Evolutionary conservation across 1,139 yeast genomes (phyloP).

Genomic region (Kurtzmaniella quercitrusa): DNA sequence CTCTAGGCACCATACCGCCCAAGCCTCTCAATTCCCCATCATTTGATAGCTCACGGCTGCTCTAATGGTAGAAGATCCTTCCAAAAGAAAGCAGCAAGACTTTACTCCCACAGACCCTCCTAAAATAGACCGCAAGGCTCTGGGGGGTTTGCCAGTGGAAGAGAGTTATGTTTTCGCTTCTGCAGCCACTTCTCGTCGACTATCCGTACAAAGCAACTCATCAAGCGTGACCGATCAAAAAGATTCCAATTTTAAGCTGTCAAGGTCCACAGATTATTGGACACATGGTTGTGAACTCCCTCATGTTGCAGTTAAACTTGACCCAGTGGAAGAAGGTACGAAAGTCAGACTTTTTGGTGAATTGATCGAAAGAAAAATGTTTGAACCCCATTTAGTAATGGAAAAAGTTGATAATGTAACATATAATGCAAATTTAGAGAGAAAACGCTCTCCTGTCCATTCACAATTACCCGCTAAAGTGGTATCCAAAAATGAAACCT

Average conservation of each 20-base stretch:
- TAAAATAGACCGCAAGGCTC: neutral
- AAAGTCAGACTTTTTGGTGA: slow-evolving; percentile 16
- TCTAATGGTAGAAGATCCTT: too few relatives aligned
- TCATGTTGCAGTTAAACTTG: slow-evolving; percentile 24
- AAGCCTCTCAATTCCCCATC: too few relatives aligned
- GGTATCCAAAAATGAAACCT: slow-evolving; percentile 12
- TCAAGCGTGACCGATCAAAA: neutral
- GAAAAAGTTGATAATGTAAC: slow-evolving; percentile 20
- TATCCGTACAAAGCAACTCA: neutral
- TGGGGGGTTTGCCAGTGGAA: slow-evolving; percentile 2
- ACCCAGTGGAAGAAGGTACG: slow-evolving; percentile 12
- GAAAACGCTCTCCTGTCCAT: slow-evolving; percentile 2
- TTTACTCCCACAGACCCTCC: neutral
- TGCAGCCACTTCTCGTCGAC: slow-evolving; percentile 4
- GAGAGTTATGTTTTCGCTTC: slow-evolving; percentile 5
- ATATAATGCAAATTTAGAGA: neutral
- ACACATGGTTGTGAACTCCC: slow-evolving; percentile 28
- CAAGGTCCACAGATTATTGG: slow-evolving; percentile 18
- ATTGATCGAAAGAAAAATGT: slow-evolving; percentile 18
- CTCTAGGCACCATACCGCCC: too few relatives aligned
- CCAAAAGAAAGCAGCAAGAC: neutral
- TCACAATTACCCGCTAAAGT: slow-evolving; percentile 7
- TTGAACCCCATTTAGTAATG: slow-evolving; percentile 24
- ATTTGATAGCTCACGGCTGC: too few relatives aligned
- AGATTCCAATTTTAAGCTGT: slow-evolving; percentile 1